Percentiles rank a stretch among this genome's conserved stretches.
These are phyloP conservation scores for Fagopyrum esculentum DNA, from an alignment of 148 eudicot species.

Conservation along the genomic window DNA sequence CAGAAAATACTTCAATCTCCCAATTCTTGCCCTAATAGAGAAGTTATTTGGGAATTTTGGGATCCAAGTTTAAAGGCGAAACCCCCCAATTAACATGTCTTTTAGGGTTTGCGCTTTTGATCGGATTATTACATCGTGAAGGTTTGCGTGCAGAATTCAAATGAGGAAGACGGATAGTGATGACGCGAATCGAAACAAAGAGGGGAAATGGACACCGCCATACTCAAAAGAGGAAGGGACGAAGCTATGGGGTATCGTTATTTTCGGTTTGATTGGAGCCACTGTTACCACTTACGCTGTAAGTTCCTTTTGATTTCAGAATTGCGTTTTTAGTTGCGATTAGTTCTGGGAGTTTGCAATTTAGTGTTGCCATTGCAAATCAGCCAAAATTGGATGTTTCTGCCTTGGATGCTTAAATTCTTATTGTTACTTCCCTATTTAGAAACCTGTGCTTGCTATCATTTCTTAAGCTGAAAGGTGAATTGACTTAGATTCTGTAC, in stretches of 20 bases:
- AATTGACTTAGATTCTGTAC: not conserved
- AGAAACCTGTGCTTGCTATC: not conserved
- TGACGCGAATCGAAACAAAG: slow-evolving; percentile 14
- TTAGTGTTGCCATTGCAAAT: not conserved
- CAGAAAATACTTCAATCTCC: not conserved
- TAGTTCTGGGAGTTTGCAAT: not conserved
- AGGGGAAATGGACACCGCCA: slow-evolving; percentile 14
- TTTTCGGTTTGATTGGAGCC: slow-evolving; percentile 78
- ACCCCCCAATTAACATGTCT: slow-evolving; percentile 6
- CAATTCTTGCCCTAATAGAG: not conserved
- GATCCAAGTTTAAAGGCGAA: not conserved
- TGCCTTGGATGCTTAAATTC: not conserved
- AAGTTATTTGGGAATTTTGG: not conserved
- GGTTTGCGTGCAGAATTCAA: not conserved
- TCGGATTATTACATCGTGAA: not conserved
- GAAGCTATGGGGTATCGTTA: slow-evolving; percentile 61
- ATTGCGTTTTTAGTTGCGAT: not conserved
- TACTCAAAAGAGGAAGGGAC: slow-evolving; percentile 32
- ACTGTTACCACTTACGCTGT: slow-evolving; percentile 70
- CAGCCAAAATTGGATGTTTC: not conserved
- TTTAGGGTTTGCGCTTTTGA: slow-evolving; percentile 16
- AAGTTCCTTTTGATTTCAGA: slow-evolving; percentile 14
- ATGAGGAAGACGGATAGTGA: slow-evolving; percentile 21
- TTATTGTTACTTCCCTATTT: not conserved
- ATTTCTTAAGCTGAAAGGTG: not conserved